These are phyloP conservation scores for Plantago lanceolata DNA, from an alignment of 305 asterid genomes.

Conservation along the genomic window DNA sequence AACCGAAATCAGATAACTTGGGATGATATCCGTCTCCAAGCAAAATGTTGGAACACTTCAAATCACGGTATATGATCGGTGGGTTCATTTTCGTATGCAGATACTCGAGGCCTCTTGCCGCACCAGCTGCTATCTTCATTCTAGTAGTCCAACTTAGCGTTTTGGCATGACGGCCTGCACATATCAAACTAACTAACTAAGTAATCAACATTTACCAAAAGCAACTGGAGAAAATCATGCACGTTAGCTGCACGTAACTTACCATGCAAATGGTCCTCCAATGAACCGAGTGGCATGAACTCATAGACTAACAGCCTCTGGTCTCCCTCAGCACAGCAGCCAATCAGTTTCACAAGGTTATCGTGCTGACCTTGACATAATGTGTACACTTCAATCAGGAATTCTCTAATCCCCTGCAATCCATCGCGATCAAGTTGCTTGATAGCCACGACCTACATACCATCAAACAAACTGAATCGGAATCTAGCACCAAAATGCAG, in stretches of 20 bases:
- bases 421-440: conserved; percentile 74
- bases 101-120: conserved; percentile 78
- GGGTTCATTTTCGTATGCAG: conserved; percentile 68
- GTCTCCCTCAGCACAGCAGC: conserved; percentile 72
- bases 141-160: conserved; percentile 65
- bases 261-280: conserved; percentile 82
- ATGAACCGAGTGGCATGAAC: conserved; percentile 74
- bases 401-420: conserved; percentile 71
- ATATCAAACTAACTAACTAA: conserved; percentile 16
- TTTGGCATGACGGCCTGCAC: conserved; percentile 37
- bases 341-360: conserved; percentile 71
- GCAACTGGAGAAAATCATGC: neutral
- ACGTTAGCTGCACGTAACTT: conserved; percentile 14
- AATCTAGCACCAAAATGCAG: neutral
- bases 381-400: conserved; percentile 63
- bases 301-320: conserved; percentile 77
- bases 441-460: conserved; percentile 64
- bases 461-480: conserved; percentile 8
- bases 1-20: conserved; percentile 82
- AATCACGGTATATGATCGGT: conserved; percentile 73
- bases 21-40: conserved; percentile 64
- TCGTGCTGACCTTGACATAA: conserved; percentile 61
- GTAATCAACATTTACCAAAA: neutral
- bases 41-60: conserved; percentile 75
- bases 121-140: conserved; percentile 88